Conservation (phyloP, 768 basidiomycete genomes). For the Xanthoconium stramineum region DNA sequence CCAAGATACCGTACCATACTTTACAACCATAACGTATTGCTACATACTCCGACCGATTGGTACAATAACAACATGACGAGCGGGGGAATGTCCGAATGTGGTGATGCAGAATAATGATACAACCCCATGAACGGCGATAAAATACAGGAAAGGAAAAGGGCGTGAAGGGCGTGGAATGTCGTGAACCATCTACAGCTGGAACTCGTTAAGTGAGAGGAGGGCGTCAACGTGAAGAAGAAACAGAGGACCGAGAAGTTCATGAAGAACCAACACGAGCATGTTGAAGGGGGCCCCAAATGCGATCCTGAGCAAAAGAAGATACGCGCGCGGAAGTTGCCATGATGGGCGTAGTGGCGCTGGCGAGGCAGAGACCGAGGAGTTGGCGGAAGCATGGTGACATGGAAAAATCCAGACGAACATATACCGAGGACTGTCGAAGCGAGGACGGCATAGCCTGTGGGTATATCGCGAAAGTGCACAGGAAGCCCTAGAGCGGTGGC, state of each 20-base stretch:
- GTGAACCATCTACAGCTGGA: constrained; percentile 20
- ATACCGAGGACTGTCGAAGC: constrained; percentile 15
- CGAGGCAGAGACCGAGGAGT: constrained; percentile 22
- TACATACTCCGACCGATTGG: constrained; percentile 27
- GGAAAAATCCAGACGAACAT: constrained; percentile 21
- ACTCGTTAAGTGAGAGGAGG: constrained; percentile 3
- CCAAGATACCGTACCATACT: constrained; percentile 26
- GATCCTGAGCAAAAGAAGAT: constrained; percentile 2
- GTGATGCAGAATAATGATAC: constrained; percentile 37
- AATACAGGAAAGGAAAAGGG: constrained; percentile 22
- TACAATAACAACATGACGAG: constrained; percentile 24
- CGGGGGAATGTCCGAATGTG: constrained; percentile 21
- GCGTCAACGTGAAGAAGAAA: constrained; percentile 5
- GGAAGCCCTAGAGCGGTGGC: constrained; percentile 7
- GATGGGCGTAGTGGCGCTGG: not conserved
- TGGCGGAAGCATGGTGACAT: constrained; percentile 22
- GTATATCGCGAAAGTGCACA: constrained; percentile 17
- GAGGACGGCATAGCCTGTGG: constrained; percentile 19
- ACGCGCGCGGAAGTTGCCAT: constrained; percentile 17
- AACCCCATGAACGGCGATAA: constrained; percentile 25
- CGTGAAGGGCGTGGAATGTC: constrained; percentile 29
- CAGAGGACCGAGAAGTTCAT: constrained; percentile 6
- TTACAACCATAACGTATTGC: constrained; percentile 38
- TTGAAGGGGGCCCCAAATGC: not conserved
- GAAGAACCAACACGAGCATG: constrained; percentile 2